A percentile compares a stretch with the other conserved stretches of the same genome.
Conservation (phyloP, 1,139 yeast species). For the Zygosaccharomyces sapae region DNA sequence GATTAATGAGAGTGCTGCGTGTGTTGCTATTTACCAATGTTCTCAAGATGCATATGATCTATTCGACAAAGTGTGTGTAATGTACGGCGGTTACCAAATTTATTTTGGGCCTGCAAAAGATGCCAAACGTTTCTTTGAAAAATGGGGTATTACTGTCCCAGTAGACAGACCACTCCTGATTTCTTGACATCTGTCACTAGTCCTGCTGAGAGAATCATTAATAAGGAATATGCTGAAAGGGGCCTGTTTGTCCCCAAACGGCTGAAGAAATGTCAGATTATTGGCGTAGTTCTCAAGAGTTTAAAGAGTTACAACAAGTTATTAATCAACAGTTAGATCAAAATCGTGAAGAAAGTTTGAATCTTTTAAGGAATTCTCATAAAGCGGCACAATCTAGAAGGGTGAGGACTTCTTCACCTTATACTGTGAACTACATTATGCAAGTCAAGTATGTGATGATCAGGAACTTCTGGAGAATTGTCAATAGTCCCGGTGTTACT, state of each 20-base stretch:
- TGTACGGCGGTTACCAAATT: slow-evolving; percentile 76
- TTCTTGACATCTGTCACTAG: slow-evolving; percentile 74
- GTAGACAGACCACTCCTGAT: slow-evolving; percentile 80
- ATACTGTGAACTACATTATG: slow-evolving; percentile 61
- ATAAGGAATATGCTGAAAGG: slow-evolving; percentile 31
- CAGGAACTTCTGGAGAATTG: slow-evolving; percentile 60
- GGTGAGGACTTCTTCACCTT: slow-evolving; percentile 53
- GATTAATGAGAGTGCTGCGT: slow-evolving; percentile 53
- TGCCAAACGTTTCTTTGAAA: slow-evolving; percentile 57
- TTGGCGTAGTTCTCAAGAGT: slow-evolving; percentile 65
- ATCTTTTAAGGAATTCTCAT: slow-evolving; percentile 45
- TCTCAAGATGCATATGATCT: slow-evolving; percentile 72
- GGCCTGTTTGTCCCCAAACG: slow-evolving; percentile 68
- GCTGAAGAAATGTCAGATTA: slow-evolving; percentile 64
- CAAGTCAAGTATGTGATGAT: slow-evolving; percentile 58
- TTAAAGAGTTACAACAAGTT: slow-evolving; percentile 41
- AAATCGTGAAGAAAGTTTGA: slow-evolving; percentile 16
- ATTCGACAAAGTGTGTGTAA: slow-evolving; percentile 68
- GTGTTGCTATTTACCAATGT: slow-evolving; percentile 79
- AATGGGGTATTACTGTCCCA: slow-evolving; percentile 71
- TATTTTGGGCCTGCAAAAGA: slow-evolving; percentile 58
- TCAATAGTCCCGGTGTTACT: slow-evolving; percentile 65
- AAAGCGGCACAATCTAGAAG: slow-evolving; percentile 55
- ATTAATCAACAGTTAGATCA: slow-evolving; percentile 38
- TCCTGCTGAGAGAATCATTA: slow-evolving; percentile 59